Conservation (phyloP, 2,329 filamentous ascomycete species). For the Didymella segeticola region DNA sequence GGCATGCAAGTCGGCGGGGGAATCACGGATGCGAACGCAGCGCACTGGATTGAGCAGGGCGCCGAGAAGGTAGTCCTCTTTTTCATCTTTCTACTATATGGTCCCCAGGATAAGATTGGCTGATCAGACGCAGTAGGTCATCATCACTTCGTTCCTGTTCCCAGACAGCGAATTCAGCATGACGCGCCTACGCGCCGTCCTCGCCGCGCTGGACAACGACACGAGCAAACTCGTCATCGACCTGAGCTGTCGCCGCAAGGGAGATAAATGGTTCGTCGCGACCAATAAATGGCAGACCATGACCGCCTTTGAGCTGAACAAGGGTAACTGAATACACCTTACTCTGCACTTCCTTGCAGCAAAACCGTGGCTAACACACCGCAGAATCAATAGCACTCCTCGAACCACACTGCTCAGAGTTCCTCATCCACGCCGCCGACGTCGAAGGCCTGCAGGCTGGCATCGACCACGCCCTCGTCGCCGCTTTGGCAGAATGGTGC, state of each 20-base stretch:
- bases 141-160: slow-evolving; percentile 95
- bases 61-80: slow-evolving; percentile 83
- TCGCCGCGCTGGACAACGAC: slow-evolving; percentile 75
- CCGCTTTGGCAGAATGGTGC: slow-evolving; percentile 81
- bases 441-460: slow-evolving; percentile 93
- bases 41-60: slow-evolving; percentile 83
- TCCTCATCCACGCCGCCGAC: slow-evolving; percentile 95
- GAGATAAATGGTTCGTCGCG: slow-evolving; percentile 87
- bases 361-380: background rate
- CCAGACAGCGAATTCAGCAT: slow-evolving; percentile 83
- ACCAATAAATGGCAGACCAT: slow-evolving; percentile 99
- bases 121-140: slow-evolving; percentile 70
- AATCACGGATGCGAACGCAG: slow-evolving; percentile 84
- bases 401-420: slow-evolving; percentile 93
- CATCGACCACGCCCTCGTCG: slow-evolving; percentile 85
- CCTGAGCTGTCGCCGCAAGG: slow-evolving; percentile 83
- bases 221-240: slow-evolving; percentile 89
- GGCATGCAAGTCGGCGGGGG: slow-evolving; percentile 93
- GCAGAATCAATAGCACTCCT: slow-evolving; percentile 79
- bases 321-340: slow-evolving; percentile 64
- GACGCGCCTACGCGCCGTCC: slow-evolving; percentile 74
- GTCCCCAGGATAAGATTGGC: too few relatives aligned
- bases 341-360: background rate
- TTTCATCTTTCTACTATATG: too few relatives aligned
- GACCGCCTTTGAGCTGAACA: slow-evolving; percentile 91